phyloP scores from a whole-genome alignment of 192 early-diverging fungal species.

The Coemansia sp. region DNA sequence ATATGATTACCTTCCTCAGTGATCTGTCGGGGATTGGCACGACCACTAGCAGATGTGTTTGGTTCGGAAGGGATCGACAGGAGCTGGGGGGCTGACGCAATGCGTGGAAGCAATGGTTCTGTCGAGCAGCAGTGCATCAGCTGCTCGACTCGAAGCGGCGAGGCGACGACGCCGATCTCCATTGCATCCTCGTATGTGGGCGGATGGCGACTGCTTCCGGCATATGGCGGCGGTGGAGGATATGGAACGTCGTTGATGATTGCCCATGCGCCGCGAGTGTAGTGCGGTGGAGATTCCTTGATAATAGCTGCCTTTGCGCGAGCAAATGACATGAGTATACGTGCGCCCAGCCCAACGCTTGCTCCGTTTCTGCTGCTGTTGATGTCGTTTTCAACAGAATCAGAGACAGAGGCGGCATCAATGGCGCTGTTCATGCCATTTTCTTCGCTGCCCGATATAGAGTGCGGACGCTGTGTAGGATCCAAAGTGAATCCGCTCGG shows the following conservation, averaged over 20 bases:
- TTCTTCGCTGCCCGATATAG: not conserved
- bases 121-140: slow-evolving; percentile 16
- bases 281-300: slow-evolving; percentile 23
- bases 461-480: not conserved
- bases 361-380: not conserved
- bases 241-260: slow-evolving; percentile 54
- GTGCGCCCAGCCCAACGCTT: slow-evolving; percentile 18
- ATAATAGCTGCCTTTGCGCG: slow-evolving; percentile 29
- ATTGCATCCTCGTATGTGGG: slow-evolving; percentile 46
- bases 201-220: slow-evolving; percentile 42
- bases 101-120: slow-evolving; percentile 8
- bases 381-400: not conserved
- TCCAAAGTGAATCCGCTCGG: not conserved
- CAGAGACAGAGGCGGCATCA: not conserved
- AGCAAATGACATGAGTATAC: slow-evolving; percentile 26
- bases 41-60: not conserved
- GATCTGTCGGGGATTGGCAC: not conserved
- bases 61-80: not conserved
- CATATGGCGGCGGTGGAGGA: slow-evolving; percentile 49
- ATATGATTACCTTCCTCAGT: not conserved
- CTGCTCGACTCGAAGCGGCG: slow-evolving; percentile 45
- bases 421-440: not conserved
- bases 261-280: slow-evolving; percentile 47
- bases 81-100: slow-evolving; percentile 23
- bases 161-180: slow-evolving; percentile 53